These are phyloP conservation scores for Sphagnum magellanicum DNA, from an alignment of 228 moss, liverwort and hornwort species.

Conservation along the genomic window DNA sequence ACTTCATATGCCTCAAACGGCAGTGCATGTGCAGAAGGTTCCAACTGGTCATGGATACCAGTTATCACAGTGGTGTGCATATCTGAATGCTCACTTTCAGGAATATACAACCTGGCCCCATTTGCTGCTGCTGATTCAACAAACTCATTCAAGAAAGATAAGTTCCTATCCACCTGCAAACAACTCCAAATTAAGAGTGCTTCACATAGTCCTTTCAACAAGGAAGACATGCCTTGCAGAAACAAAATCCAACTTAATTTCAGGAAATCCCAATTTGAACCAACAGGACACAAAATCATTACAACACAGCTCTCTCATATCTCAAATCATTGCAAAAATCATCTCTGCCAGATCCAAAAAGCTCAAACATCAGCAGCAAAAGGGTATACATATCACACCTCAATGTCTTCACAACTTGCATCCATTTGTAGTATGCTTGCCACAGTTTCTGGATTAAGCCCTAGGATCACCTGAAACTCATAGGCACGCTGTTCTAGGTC, in stretches of 20 bases:
- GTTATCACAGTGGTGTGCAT: slow-evolving; percentile 20
- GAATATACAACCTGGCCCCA: slow-evolving; percentile 65
- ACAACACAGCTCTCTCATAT: background rate
- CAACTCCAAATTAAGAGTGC: too few relatives aligned
- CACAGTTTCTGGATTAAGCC: slow-evolving; percentile 32
- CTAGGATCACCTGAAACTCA: slow-evolving; percentile 38
- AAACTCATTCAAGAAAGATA: slow-evolving; percentile 65
- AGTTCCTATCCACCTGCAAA: slow-evolving; percentile 59
- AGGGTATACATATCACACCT: slow-evolving; percentile 14
- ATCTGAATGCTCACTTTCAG: slow-evolving; percentile 59
- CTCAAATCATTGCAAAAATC: background rate
- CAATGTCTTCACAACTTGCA: slow-evolving; percentile 60
- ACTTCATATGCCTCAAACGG: slow-evolving; percentile 89
- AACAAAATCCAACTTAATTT: too few relatives aligned
- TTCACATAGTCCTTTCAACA: too few relatives aligned
- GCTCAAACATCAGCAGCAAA: background rate
- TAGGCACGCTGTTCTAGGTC: slow-evolving; percentile 89
- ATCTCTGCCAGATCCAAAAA: background rate
- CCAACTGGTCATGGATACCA: slow-evolving; percentile 23
- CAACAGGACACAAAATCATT: too few relatives aligned
- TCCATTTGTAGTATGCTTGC: slow-evolving; percentile 36
- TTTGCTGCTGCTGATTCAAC: slow-evolving; percentile 63
- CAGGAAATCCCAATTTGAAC: too few relatives aligned
- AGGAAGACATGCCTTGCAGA: too few relatives aligned
- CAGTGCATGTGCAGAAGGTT: slow-evolving; percentile 36